A percentile compares a stretch with the other conserved stretches of the same genome.
Conservation (phyloP, 305 asterid species). For the Fraxinus nigra region DNA sequence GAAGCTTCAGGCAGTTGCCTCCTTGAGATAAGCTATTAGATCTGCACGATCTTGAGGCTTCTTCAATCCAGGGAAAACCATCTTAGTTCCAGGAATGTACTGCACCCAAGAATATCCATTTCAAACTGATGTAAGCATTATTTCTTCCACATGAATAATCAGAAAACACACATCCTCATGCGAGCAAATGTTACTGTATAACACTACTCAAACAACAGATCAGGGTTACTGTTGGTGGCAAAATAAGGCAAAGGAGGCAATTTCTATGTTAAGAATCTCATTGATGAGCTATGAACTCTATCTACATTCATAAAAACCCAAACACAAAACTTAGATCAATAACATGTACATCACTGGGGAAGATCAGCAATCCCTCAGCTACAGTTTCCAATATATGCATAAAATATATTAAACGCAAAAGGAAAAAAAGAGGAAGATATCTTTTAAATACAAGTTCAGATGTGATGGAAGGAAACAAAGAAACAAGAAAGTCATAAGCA, state of each 20-base stretch:
- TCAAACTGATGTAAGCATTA: neutral
- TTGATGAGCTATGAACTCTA: neutral
- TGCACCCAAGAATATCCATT: conserved; percentile 35
- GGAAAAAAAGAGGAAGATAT: neutral
- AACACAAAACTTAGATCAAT: neutral
- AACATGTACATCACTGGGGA: neutral
- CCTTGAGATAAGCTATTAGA: conserved; percentile 80
- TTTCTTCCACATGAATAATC: conserved; percentile 16
- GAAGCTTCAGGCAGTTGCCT: conserved; percentile 52
- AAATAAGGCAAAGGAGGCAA: neutral
- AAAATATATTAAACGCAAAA: neutral
- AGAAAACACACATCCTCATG: neutral
- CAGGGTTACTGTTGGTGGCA: neutral
- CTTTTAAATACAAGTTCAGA: neutral
- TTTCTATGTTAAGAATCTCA: neutral
- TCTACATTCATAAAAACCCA: neutral
- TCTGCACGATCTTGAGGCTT: conserved; percentile 90
- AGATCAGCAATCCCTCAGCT: neutral
- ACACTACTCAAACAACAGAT: neutral
- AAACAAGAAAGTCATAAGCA: neutral
- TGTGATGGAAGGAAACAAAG: neutral
- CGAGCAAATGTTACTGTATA: neutral
- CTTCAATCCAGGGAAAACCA: conserved; percentile 97
- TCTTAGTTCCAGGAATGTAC: conserved; percentile 94
- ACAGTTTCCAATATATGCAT: neutral